Evolutionary conservation across 805 yeast genomes (phyloP).

Genomic region (Lipomyces chichibuensis): DNA sequence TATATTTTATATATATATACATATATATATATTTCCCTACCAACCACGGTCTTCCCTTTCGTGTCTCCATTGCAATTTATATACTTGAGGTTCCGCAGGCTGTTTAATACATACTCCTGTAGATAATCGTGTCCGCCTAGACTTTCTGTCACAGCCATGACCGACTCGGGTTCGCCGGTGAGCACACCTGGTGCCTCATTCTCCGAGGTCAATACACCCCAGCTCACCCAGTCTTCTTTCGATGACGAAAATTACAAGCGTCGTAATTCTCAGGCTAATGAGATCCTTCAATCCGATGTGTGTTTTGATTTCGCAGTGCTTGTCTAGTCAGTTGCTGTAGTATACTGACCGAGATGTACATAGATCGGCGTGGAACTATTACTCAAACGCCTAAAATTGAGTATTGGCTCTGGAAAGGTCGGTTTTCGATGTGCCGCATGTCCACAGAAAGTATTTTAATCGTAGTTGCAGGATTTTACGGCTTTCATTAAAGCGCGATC

Average conservation of each 20-base stretch:
- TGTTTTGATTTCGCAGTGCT: background rate
- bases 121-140: background rate
- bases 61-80: background rate
- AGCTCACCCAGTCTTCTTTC: conserved; percentile 2
- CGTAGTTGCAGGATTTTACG: conserved; percentile 54
- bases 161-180: conserved; percentile 11
- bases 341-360: background rate
- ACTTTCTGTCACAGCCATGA: conserved; percentile 3
- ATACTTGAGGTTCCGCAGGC: background rate
- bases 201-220: background rate
- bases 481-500: conserved; percentile 79
- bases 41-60: background rate
- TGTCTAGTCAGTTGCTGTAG: background rate
- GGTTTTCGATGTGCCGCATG: background rate
- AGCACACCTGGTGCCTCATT: background rate
- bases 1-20: too few relatives aligned
- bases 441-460: background rate
- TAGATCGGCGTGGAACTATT: conserved; percentile 73
- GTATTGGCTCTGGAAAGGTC: conserved; percentile 77
- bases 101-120: background rate
- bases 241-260: conserved; percentile 16
- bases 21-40: too few relatives aligned
- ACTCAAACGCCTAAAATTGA: conserved; percentile 72
- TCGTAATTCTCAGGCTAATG: conserved; percentile 1
- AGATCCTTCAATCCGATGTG: conserved; percentile 27